Percentiles rank a stretch among this genome's conserved stretches.
Conservation (phyloP, 306 rosid genomes). For the Abrus pulchellus region DNA sequence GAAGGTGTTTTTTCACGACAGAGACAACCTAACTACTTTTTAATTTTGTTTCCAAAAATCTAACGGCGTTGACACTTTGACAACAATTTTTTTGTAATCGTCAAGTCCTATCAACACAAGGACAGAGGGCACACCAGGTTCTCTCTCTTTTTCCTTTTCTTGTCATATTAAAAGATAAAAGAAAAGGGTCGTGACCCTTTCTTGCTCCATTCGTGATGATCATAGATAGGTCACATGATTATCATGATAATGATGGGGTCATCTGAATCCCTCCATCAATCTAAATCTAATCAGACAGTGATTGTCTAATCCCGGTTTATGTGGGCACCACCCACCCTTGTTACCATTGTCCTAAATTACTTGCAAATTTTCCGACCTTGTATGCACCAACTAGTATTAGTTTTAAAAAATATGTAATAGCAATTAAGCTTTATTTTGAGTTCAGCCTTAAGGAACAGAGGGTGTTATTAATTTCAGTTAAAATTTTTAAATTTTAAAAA, state of each 20-base stretch:
- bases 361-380: too few relatives aligned
- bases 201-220: constrained; percentile 24
- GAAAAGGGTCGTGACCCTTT: too few relatives aligned
- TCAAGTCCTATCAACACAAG: constrained; percentile 39
- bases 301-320: constrained; percentile 45
- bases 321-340: constrained; percentile 35
- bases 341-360: too few relatives aligned
- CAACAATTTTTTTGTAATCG: constrained; percentile 43
- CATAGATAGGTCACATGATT: constrained; percentile 59
- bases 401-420: too few relatives aligned
- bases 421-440: too few relatives aligned
- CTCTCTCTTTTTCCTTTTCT: too few relatives aligned
- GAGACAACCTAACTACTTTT: constrained; percentile 60
- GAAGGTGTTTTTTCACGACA: constrained; percentile 51
- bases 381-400: too few relatives aligned
- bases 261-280: constrained; percentile 45
- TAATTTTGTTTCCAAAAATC: constrained; percentile 41
- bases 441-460: too few relatives aligned
- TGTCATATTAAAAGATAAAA: too few relatives aligned
- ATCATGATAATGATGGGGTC: constrained; percentile 49
- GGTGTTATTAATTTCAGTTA: too few relatives aligned
- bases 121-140: background rate
- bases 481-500: too few relatives aligned
- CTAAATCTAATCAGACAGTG: constrained; percentile 52
- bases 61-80: constrained; percentile 75